Conservation (phyloP, 371 early-diverging fungal genomes). For the Zychaea mexicana region DNA sequence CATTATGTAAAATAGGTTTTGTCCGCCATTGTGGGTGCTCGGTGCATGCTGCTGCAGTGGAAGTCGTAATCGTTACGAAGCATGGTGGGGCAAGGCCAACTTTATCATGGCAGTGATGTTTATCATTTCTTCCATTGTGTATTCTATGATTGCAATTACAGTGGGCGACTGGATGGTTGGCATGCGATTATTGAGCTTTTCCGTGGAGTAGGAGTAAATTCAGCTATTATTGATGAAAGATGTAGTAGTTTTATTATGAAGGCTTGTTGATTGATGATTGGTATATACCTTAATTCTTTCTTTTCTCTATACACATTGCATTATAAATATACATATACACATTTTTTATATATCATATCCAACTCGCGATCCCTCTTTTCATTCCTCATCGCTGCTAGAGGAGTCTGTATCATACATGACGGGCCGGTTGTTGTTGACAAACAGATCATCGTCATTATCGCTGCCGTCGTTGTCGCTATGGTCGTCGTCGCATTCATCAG, state of each 20-base stretch:
- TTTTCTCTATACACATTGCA: not conserved
- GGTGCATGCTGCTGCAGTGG: conserved; percentile 30
- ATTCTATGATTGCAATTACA: conserved; percentile 20
- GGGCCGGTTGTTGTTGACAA: conserved; percentile 68
- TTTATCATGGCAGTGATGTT: conserved; percentile 23
- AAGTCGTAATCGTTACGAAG: conserved; percentile 26
- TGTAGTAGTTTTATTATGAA: not conserved
- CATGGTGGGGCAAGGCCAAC: conserved; percentile 26
- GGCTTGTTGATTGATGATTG: not conserved
- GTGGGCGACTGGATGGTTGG: conserved; percentile 25
- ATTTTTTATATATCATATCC: not conserved
- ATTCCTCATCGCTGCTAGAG: conserved; percentile 33
- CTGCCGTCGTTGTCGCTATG: conserved; percentile 20
- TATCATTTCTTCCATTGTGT: conserved; percentile 16
- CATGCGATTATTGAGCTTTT: conserved; percentile 6
- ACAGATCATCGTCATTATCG: conserved; percentile 60
- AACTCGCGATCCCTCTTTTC: not conserved
- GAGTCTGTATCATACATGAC: conserved; percentile 41
- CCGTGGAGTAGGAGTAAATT: not conserved
- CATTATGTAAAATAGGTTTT: conserved; percentile 14
- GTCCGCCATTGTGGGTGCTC: conserved; percentile 23
- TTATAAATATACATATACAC: not conserved
- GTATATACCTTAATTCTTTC: not conserved
- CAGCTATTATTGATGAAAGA: not conserved
- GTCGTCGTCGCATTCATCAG: conserved; percentile 11